These are phyloP conservation scores for Chaetomium tenue DNA, from an alignment of 495 filamentous ascomycete genomes.

Conservation along the genomic window DNA sequence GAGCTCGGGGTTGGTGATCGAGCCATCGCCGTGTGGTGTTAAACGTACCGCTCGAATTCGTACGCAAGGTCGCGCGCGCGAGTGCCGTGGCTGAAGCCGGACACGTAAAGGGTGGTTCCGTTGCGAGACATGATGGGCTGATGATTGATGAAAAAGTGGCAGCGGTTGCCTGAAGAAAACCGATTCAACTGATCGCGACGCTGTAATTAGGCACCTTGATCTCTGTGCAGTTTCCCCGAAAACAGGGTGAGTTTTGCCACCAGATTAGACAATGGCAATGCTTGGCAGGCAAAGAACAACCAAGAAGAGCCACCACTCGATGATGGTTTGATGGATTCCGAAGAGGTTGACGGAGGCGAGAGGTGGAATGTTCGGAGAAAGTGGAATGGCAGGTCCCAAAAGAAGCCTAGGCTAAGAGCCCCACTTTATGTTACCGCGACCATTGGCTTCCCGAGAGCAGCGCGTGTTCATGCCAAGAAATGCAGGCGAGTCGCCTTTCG, in stretches of 20 bases:
- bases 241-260: not conserved
- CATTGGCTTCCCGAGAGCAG: slow-evolving; percentile 12
- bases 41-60: slow-evolving; percentile 93
- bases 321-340: slow-evolving; percentile 9
- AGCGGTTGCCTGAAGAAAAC: slow-evolving; percentile 22
- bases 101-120: slow-evolving; percentile 92
- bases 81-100: slow-evolving; percentile 97
- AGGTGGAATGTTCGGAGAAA: slow-evolving; percentile 23
- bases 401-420: slow-evolving; percentile 16
- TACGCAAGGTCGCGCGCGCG: slow-evolving; percentile 99
- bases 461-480: slow-evolving; percentile 26
- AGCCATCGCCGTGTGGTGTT: slow-evolving; percentile 41
- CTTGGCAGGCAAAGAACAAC: slow-evolving; percentile 11
- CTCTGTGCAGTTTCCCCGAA: not conserved
- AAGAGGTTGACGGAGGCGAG: slow-evolving; percentile 13
- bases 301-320: slow-evolving; percentile 18
- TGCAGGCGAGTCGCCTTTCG: not conserved
- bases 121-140: slow-evolving; percentile 76
- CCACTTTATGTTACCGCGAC: slow-evolving; percentile 4
- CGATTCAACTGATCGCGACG: slow-evolving; percentile 11
- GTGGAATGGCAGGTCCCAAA: slow-evolving; percentile 17
- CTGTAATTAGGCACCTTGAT: not conserved
- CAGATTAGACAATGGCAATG: slow-evolving; percentile 4
- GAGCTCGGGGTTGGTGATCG: slow-evolving; percentile 47
- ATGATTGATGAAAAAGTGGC: not conserved